Conservation (phyloP, 768 basidiomycete species). For the Cubamyces lactineus region DNA sequence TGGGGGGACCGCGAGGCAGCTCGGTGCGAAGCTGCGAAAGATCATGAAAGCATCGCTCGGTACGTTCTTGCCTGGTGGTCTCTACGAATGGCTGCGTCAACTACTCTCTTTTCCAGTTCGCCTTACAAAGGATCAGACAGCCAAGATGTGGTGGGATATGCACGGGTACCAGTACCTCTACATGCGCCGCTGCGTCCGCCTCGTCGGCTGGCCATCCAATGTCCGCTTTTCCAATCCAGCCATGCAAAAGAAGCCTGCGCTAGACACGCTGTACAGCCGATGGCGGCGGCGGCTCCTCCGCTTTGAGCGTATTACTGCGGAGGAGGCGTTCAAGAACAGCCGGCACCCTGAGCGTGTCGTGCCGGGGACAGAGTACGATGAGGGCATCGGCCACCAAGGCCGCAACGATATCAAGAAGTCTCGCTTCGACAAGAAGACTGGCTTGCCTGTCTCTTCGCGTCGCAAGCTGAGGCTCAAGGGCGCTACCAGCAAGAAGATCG, state of each 20-base stretch:
- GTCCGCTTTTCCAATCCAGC: background rate
- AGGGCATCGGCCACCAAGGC: background rate
- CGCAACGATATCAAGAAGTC: constrained; percentile 3
- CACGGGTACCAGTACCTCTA: background rate
- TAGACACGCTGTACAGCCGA: background rate
- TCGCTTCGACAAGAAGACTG: background rate
- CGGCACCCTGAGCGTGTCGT: background rate
- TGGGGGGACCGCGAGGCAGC: too few relatives aligned
- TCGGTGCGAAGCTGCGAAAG: too few relatives aligned
- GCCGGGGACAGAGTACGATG: background rate
- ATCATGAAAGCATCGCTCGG: too few relatives aligned
- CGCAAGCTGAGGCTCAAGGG: background rate
- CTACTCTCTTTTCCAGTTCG: background rate
- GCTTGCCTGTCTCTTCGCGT: background rate
- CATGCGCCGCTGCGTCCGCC: background rate
- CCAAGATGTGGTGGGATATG: background rate
- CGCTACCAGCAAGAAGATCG: background rate
- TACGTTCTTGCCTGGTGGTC: too few relatives aligned
- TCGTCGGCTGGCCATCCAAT: background rate
- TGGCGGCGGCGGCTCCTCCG: background rate
- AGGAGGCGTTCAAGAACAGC: background rate
- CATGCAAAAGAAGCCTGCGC: background rate
- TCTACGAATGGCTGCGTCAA: too few relatives aligned
- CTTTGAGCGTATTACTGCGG: background rate
- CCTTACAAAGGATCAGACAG: background rate